phyloP scores from a whole-genome alignment of 2,329 filamentous ascomycete genomes.

The Penicillium sp. region DNA sequence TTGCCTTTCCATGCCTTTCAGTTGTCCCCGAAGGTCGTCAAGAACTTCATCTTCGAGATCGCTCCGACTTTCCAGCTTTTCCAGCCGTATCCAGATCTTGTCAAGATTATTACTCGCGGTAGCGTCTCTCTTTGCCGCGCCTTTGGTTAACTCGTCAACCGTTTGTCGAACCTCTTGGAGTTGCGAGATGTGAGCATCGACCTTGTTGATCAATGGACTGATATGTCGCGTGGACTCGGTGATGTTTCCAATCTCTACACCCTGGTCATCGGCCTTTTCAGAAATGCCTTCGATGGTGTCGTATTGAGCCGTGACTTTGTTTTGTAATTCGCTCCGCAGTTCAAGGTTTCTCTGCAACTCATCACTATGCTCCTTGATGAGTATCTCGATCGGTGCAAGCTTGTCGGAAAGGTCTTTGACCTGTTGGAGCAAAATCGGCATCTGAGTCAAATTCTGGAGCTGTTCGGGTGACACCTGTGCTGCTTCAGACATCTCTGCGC shows the following conservation, averaged over 20 bases:
- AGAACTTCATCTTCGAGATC: background rate
- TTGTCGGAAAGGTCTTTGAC: background rate
- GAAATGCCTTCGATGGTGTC: background rate
- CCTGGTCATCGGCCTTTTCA: background rate
- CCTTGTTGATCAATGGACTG: constrained; percentile 1
- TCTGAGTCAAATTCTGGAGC: background rate
- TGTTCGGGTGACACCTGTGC: background rate
- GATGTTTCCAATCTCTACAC: constrained; percentile 11
- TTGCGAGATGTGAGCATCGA: background rate
- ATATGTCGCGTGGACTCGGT: background rate
- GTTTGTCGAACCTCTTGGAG: background rate
- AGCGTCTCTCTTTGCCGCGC: background rate
- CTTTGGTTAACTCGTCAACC: background rate
- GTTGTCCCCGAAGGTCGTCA: background rate
- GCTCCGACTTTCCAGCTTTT: background rate
- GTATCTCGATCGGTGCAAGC: background rate
- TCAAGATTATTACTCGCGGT: background rate
- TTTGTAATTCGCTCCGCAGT: background rate
- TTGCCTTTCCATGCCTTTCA: background rate
- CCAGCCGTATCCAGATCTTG: background rate
- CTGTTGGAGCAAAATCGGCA: background rate
- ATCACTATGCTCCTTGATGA: background rate
- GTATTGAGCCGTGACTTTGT: background rate
- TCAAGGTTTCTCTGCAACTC: background rate
- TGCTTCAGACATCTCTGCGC: background rate